Evolutionary conservation across 352 stramenopile genomes (phyloP), one percentile per base, ranked within the genome.

Genomic region (Aphanomyces euteiches): DNA sequence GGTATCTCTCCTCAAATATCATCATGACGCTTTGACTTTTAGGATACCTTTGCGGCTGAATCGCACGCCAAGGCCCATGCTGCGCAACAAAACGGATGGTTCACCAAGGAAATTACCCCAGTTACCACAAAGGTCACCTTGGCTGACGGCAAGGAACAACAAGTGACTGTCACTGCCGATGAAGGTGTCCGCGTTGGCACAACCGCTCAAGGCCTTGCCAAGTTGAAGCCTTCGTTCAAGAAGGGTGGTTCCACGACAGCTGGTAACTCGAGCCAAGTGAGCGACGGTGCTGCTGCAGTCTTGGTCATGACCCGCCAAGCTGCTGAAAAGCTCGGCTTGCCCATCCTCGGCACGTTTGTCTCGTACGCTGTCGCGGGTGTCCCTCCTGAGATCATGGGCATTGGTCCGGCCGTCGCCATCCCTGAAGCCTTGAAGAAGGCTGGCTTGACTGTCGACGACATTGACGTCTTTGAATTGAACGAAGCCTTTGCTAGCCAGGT

Each of bases 391-490:
- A 72, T 96, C 19, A 96, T 97, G 89, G 89, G 89, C 70, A 84
- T 96, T 54, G 87, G 85, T 21, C 88, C 88, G n/a, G 82, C 84
- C 8, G 79, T 84, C 36, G 90, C 90, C 28, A 96, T 96, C 67
- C 88, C 86, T 10, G 82, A 80, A 69, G 83, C 82, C 7, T 66
- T 95, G 53, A 77, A 88, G 61, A 88, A 92, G 74, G 85, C 88
- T 17, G 69, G 70, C 40, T 72, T 95, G 72, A 76, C 75, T 47
- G 69, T 86, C 36, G 78, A 85, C 66, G 78, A 97, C 72, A 93
- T 97, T 58, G 90, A 96, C 71, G 77, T 96, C 7, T 96, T 90
- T 70, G 90, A 97, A 78, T 90, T 97, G 72, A 97, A 97, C 75
- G 90, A 97, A 74, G 90, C 90, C 37, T 97, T 97, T 68, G 90